Base-by-base conservation (phyloP, 495 filamentous ascomycete species). In the Penicillium mononematosum region DNA sequence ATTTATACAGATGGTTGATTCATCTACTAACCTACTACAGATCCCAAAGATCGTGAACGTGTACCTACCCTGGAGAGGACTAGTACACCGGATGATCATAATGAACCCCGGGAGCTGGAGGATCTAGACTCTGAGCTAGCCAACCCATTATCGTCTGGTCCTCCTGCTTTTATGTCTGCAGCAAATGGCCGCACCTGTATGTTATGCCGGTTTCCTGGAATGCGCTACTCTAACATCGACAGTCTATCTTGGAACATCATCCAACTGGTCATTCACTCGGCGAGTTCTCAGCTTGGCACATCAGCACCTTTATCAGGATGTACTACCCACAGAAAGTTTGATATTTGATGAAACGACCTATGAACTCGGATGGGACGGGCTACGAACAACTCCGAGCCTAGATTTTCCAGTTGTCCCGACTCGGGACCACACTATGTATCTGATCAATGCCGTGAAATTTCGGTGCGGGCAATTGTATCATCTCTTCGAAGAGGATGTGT, bases 181-280 rank as follows among this genome's bases (percentile, higher is more conserved):
- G 64, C 64, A 17, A 65, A 63, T 53, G 70, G 70, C 8, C 58
- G 68, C 32, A 69, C 65, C 17, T 76, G 70, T 75, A 59, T 36
- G 50, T 55, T 29, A 22, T 6, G 17, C 32, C 14, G 16, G n/a
- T 34, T 2, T 44, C 19, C 2, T n/a, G 19, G 36, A 17, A 45
- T 12, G 10, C 11, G n/a, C 14, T 5, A 36, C 11, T 27, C 53
- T 69, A 31, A 66, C 46, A 25, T 1, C 2, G 44, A 0, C 41
- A 77, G 74, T 73, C 50, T 78, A 76, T 48, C 55, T 78, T 45
- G 75, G 74, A 53, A 74, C 75, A 19, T 77, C 75, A 5, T 78
- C 75, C 1, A 77, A 76, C 53, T 78, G 75, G 75, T 72, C 73
- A n/a, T 77, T 78, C 55, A 70, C 70, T 22, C 68, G 74, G 24